Base-by-base conservation (phyloP, 23 red algal species). In the Chondrus crispus region DNA sequence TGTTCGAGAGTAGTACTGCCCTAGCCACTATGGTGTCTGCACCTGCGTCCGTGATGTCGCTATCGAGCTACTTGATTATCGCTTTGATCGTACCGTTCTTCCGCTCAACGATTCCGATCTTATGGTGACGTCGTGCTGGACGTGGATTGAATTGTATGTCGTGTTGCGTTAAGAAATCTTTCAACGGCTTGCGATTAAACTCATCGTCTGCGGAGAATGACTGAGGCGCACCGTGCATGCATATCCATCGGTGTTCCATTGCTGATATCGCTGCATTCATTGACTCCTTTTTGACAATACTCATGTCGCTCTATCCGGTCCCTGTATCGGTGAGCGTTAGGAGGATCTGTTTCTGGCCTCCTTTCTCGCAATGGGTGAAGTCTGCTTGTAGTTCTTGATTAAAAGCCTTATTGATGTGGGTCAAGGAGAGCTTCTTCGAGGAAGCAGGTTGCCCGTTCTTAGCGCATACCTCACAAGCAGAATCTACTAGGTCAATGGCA, bases 391-490 rank as follows among this genome's bases (percentile, higher is more conserved):
- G 24, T 48, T 76, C 58, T 26, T 13, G 39, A 38, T 82, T 82
- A 46, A 82, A 82, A 24, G 32, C 77, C 44, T 57, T 24, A 7
- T 82, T 82, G 8, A 82, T 47, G 77, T 82, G 77, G 4, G 77
- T 82, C 47, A 82, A 53, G 22, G 43, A 82, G 28, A 57, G 50
- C 28, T 82, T 82, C 40, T 28, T 58, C n/a, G 20, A 54, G 28
- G 45, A 47, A 22, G 39, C 44, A 9, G 77, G 77, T 33, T 29
- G n/a, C 8, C 77, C 77, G 7, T 41, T 10, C 55, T 82, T 24
- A 54, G 77, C 77, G 28, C 77, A 82, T 82, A 82, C 55, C n/a
- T 51, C 77, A 28, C 77, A 82, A 10, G 46, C 43, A 28, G 50
- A 13, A 24, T 35, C 32, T 55, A 46, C 42, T 40, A 41, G 32